Evolutionary conservation across 2,329 filamentous ascomycete species (phyloP).

Genomic region (Cadophora luteo-olivacea): DNA sequence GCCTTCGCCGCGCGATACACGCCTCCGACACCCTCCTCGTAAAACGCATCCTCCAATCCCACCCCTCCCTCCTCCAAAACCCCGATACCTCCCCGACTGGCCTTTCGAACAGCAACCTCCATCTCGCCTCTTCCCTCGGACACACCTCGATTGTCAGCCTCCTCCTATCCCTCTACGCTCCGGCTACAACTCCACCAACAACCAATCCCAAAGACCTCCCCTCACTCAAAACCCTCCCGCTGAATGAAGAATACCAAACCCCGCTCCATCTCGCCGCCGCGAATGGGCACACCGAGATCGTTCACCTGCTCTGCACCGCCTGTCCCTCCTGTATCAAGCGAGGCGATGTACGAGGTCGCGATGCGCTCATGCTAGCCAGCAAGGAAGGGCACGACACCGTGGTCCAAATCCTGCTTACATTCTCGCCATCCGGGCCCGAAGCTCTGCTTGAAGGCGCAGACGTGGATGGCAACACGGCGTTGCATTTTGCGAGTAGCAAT

Average conservation of each 20-base stretch:
- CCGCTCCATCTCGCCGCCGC: slow-evolving; percentile 80
- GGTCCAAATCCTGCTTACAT: slow-evolving; percentile 69
- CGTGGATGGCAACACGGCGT: slow-evolving; percentile 79
- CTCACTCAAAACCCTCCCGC: slow-evolving; percentile 54
- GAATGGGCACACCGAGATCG: slow-evolving; percentile 74
- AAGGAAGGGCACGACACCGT: slow-evolving; percentile 67
- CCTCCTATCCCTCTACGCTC: slow-evolving; percentile 74
- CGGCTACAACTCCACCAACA: slow-evolving; percentile 14
- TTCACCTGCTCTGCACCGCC: slow-evolving; percentile 70
- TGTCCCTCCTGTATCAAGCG: slow-evolving; percentile 59
- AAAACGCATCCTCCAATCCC: slow-evolving; percentile 75
- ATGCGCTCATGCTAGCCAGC: slow-evolving; percentile 73
- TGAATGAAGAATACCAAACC: slow-evolving; percentile 82
- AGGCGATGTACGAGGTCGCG: slow-evolving; percentile 70
- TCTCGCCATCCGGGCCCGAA: slow-evolving; percentile 50
- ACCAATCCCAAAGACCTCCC: slow-evolving; percentile 18
- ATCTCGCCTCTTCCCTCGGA: slow-evolving; percentile 79
- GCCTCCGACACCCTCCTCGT: slow-evolving; percentile 75
- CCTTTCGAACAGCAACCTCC: slow-evolving; percentile 83
- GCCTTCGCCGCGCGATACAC: slow-evolving; percentile 82
- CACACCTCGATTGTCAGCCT: slow-evolving; percentile 71
- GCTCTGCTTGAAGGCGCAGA: slow-evolving; percentile 61
- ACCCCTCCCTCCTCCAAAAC: slow-evolving; percentile 76
- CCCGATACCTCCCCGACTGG: slow-evolving; percentile 70
- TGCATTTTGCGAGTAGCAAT: slow-evolving; percentile 85